Conservation (phyloP, 2,329 filamentous ascomycete species). For the Trichoderma arundinaceum region DNA sequence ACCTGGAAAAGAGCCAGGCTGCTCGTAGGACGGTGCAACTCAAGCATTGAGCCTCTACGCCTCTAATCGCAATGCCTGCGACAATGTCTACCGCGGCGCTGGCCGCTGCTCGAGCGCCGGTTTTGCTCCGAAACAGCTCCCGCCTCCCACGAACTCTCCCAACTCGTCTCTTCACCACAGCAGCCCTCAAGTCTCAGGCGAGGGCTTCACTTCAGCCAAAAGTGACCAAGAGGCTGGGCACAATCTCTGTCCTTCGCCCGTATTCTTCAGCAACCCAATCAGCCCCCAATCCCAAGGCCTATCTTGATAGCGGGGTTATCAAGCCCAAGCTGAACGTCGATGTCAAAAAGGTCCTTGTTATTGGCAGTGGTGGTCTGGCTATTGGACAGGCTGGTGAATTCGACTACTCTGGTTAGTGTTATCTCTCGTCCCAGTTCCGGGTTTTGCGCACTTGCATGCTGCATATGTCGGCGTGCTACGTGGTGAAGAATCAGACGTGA, state of each 20-base stretch:
- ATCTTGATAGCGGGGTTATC: constrained; percentile 85
- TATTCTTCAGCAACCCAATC: constrained; percentile 61
- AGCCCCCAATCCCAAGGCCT: constrained; percentile 82
- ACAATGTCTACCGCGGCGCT: constrained; percentile 49
- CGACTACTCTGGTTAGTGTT: constrained; percentile 87
- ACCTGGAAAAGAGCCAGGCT: constrained; percentile 40
- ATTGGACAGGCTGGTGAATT: constrained; percentile 99
- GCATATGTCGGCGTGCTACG: background rate
- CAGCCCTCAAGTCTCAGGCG: constrained; percentile 42
- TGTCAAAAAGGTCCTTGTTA: constrained; percentile 96
- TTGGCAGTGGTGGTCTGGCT: constrained; percentile 91
- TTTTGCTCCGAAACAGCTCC: constrained; percentile 61
- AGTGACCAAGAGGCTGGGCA: constrained; percentile 54
- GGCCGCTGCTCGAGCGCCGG: constrained; percentile 61
- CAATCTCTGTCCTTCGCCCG: constrained; percentile 51
- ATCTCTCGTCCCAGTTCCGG: background rate
- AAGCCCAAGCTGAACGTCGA: constrained; percentile 79
- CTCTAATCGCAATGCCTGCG: constrained; percentile 47
- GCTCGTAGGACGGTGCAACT: constrained; percentile 46
- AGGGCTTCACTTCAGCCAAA: constrained; percentile 44
- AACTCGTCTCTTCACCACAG: constrained; percentile 52
- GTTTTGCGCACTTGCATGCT: background rate
- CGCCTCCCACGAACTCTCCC: constrained; percentile 55
- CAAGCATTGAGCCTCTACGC: constrained; percentile 45
- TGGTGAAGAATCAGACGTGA: background rate